A percentile compares a stretch with the other conserved stretches of the same genome.
These are phyloP conservation scores for Candida boleticola DNA, from an alignment of 805 yeast species.

Conservation along the genomic window DNA sequence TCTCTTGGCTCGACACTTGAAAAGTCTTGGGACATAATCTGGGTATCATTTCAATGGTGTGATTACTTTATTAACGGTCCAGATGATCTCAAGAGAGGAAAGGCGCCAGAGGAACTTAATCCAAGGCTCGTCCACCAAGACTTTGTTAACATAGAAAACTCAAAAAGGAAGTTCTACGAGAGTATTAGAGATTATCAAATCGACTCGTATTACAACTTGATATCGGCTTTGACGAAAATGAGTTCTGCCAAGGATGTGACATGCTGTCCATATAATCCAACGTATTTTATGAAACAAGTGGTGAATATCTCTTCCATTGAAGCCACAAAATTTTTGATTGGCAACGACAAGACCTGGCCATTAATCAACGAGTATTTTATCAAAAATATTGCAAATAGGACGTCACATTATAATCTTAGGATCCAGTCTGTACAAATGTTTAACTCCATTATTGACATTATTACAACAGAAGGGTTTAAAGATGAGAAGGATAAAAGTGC, in stretches of 20 bases:
- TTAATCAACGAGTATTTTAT: constrained; percentile 46
- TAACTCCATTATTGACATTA: constrained; percentile 45
- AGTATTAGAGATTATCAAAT: constrained; percentile 56
- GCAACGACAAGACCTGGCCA: constrained; percentile 45
- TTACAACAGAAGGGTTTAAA: constrained; percentile 42
- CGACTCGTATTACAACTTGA: constrained; percentile 47
- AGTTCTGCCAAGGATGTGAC: constrained; percentile 7
- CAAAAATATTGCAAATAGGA: constrained; percentile 43
- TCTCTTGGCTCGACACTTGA: constrained; percentile 77
- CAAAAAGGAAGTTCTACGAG: constrained; percentile 61
- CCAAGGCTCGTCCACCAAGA: constrained; percentile 46
- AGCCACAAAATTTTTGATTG: constrained; percentile 46
- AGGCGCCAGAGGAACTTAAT: constrained; percentile 24
- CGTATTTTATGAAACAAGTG: constrained; percentile 53
- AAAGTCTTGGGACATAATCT: constrained; percentile 59
- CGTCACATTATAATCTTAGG: constrained; percentile 41
- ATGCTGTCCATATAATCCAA: constrained; percentile 54
- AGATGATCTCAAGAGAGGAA: constrained; percentile 20
- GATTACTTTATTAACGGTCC: constrained; percentile 67
- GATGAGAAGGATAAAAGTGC: constrained; percentile 8
- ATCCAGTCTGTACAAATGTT: constrained; percentile 49
- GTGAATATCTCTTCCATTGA: constrained; percentile 53
- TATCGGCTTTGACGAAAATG: constrained; percentile 45
- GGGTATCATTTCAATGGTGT: constrained; percentile 74
- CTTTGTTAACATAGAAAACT: constrained; percentile 48